A percentile compares a stretch with the other conserved stretches of the same genome.
Evolutionary conservation across 129 eudicot genomes (phyloP).

Genomic region (Chrysanthemum makinoi): DNA sequence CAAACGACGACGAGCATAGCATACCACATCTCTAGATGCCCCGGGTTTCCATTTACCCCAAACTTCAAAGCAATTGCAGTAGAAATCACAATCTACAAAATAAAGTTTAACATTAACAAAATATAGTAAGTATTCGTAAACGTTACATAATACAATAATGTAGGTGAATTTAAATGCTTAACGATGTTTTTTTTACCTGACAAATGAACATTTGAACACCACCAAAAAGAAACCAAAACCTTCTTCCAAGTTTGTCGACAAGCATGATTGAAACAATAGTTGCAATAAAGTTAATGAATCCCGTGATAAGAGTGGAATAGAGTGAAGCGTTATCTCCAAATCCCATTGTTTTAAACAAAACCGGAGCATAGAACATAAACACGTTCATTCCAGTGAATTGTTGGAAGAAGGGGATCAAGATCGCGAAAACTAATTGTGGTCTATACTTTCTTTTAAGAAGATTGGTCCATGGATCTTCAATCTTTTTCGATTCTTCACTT

Average conservation of each 20-base stretch:
- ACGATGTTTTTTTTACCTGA: slow-evolving; percentile 32
- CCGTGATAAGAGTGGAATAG: slow-evolving; percentile 48
- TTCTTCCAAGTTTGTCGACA: slow-evolving; percentile 44
- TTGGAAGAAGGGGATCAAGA: slow-evolving; percentile 49
- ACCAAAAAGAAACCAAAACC: slow-evolving; percentile 38
- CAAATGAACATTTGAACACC: slow-evolving; percentile 47
- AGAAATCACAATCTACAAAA: slow-evolving; percentile 35
- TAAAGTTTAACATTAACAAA: neutral
- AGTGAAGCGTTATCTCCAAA: slow-evolving; percentile 34
- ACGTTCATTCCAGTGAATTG: slow-evolving; percentile 65
- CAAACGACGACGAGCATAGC: slow-evolving; percentile 29
- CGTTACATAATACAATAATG: neutral
- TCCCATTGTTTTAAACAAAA: too few species aligned
- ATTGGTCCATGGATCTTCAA: slow-evolving; percentile 45
- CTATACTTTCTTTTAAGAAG: slow-evolving; percentile 40
- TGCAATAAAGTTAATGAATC: slow-evolving; percentile 34
- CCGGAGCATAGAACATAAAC: slow-evolving; percentile 4
- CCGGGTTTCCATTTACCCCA: slow-evolving; percentile 43
- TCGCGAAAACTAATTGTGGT: slow-evolving; percentile 48
- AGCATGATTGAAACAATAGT: slow-evolving; percentile 36
- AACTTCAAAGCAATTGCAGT: slow-evolving; percentile 33
- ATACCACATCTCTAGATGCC: slow-evolving; percentile 34
- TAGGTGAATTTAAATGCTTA: neutral
- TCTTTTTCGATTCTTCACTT: slow-evolving; percentile 37
- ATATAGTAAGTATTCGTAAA: neutral